phyloP scores from a whole-genome alignment of 371 early-diverging fungal species.

The Mucor indicus region DNA sequence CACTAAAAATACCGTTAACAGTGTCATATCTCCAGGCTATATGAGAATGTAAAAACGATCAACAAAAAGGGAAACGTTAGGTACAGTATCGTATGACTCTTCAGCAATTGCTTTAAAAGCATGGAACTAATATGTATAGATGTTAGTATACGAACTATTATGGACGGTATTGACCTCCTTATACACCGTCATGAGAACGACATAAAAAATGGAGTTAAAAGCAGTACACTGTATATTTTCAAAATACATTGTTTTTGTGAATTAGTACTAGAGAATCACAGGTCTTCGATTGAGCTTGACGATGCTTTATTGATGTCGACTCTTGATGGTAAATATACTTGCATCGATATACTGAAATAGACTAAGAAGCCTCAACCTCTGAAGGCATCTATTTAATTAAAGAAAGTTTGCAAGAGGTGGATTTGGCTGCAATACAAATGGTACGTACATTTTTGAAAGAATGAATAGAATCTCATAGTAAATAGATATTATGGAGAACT shows the following conservation, averaged over 20 bases:
- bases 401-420: neutral
- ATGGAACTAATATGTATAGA: too few species aligned
- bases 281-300: neutral
- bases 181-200: constrained; percentile 5
- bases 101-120: too few species aligned
- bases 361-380: too few species aligned
- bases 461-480: neutral
- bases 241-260: constrained; percentile 11
- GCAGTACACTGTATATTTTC: constrained; percentile 2
- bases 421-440: constrained; percentile 7
- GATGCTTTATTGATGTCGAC: neutral
- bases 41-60: too few species aligned
- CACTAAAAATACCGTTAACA: too few species aligned
- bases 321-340: constrained; percentile 9
- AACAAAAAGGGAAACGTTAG: neutral
- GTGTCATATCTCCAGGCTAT: too few species aligned
- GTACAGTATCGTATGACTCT: too few species aligned
- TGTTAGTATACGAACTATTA: neutral
- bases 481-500: constrained; percentile 14
- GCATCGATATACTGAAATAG: too few species aligned
- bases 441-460: neutral
- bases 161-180: constrained; percentile 13
- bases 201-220: neutral
- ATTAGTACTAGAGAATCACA: neutral
- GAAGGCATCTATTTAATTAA: constrained; percentile 10